Percentiles rank a stretch among this genome's conserved stretches.
These are phyloP conservation scores for Entamoeba dispar DNA, from an alignment of 208 protist genomes.

Conservation along the genomic window DNA sequence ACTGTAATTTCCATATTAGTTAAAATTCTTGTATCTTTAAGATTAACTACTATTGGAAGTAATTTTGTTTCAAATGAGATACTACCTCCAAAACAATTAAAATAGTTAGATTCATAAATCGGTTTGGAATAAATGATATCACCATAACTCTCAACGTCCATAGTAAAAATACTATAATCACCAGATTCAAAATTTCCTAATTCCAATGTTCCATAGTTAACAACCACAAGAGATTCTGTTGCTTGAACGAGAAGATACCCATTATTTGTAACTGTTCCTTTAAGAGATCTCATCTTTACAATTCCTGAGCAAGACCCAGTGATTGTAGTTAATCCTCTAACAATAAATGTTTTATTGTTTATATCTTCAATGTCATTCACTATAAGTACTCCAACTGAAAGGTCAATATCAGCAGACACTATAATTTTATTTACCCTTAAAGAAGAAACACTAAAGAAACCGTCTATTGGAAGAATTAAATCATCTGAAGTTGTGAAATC, in stretches of 20 bases:
- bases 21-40: background rate
- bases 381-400: too few relatives aligned
- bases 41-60: background rate
- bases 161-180: background rate
- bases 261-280: background rate
- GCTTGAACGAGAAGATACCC: background rate
- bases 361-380: too few relatives aligned
- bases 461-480: too few relatives aligned
- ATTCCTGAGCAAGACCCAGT: too few relatives aligned
- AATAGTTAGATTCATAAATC: background rate
- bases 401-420: too few relatives aligned
- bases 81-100: background rate
- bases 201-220: background rate
- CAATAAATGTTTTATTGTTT: too few relatives aligned
- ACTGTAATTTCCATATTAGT: background rate
- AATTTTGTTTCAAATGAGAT: background rate
- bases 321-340: too few relatives aligned
- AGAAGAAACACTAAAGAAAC: too few relatives aligned
- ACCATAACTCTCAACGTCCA: background rate
- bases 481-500: too few relatives aligned
- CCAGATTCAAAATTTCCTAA: background rate
- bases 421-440: too few relatives aligned
- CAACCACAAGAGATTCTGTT: background rate
- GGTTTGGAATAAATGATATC: background rate
- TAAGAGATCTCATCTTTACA: background rate